Percentiles rank a stretch among this genome's conserved stretches.
phyloP scores from a whole-genome alignment of 164 flowering plant species.

The Vitis riparia region DNA sequence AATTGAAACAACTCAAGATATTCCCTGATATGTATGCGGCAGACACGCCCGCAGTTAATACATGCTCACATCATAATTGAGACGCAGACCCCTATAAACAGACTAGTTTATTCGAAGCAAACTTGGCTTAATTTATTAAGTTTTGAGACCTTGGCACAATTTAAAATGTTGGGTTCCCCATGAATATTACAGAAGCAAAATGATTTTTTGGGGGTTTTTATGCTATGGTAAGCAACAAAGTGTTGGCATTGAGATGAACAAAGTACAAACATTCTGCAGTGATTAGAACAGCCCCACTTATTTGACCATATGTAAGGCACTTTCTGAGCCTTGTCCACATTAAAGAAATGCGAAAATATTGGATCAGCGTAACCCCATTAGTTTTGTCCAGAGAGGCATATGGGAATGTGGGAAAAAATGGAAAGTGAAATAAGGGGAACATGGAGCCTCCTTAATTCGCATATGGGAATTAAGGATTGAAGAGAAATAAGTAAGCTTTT shows the following conservation, averaged over 20 bases:
- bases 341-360: neutral
- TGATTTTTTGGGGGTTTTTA: neutral
- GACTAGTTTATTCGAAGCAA: too few species aligned
- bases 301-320: constrained; percentile 4
- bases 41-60: too few species aligned
- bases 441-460: too few species aligned
- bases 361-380: too few species aligned
- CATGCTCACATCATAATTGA: too few species aligned
- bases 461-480: too few species aligned
- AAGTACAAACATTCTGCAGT: constrained; percentile 13
- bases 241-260: neutral
- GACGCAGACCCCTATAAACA: too few species aligned
- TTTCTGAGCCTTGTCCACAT: neutral
- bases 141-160: neutral
- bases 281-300: constrained; percentile 6
- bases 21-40: too few species aligned
- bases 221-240: neutral
- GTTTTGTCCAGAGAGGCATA: too few species aligned
- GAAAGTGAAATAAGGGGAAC: too few species aligned
- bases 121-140: neutral
- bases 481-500: too few species aligned
- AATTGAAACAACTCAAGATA: too few species aligned
- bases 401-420: neutral
- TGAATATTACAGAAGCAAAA: neutral
- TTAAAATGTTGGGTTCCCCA: neutral